phyloP scores from a whole-genome alignment of 1,284 basidiomycete genomes.

The Cerrena zonata region DNA sequence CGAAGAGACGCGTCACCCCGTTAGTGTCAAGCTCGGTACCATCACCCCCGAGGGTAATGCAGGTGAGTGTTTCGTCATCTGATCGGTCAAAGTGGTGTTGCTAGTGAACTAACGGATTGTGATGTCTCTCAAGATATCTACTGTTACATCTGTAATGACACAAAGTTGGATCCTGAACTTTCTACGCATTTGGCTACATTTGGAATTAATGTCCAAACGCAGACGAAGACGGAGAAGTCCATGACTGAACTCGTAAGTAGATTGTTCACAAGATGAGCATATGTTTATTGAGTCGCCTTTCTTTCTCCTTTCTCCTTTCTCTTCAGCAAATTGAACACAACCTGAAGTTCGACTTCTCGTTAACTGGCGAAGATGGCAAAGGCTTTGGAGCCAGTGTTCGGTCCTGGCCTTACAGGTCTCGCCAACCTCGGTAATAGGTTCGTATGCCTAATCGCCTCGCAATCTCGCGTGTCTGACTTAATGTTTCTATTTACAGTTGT shows the following conservation, averaged over 20 bases:
- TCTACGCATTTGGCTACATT: slow-evolving; percentile 74
- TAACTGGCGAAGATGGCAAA: slow-evolving; percentile 88
- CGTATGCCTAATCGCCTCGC: slow-evolving; percentile 9
- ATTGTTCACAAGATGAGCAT: too few species aligned
- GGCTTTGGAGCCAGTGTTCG: slow-evolving; percentile 83
- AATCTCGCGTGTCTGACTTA: not conserved
- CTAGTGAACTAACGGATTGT: not conserved
- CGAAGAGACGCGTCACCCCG: slow-evolving; percentile 68
- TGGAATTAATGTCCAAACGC: slow-evolving; percentile 80
- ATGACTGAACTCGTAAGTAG: slow-evolving; percentile 85
- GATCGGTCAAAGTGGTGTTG: not conserved
- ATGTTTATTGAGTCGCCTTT: too few species aligned
- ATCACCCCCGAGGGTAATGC: slow-evolving; percentile 93
- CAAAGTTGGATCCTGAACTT: slow-evolving; percentile 77
- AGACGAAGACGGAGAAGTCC: slow-evolving; percentile 92
- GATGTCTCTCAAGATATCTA: slow-evolving; percentile 73
- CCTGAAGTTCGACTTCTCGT: slow-evolving; percentile 88
- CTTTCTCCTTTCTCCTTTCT: not conserved
- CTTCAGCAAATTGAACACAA: slow-evolving; percentile 93
- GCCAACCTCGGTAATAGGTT: slow-evolving; percentile 91
- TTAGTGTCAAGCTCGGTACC: slow-evolving; percentile 92
- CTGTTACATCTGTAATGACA: slow-evolving; percentile 90
- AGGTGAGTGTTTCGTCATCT: slow-evolving; percentile 38
- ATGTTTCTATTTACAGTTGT: slow-evolving; percentile 52
- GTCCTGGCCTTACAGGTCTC: slow-evolving; percentile 84